These are phyloP conservation scores for Ploettnerulaceae sp. DNA, from an alignment of 2,329 filamentous ascomycete genomes.

Conservation along the genomic window DNA sequence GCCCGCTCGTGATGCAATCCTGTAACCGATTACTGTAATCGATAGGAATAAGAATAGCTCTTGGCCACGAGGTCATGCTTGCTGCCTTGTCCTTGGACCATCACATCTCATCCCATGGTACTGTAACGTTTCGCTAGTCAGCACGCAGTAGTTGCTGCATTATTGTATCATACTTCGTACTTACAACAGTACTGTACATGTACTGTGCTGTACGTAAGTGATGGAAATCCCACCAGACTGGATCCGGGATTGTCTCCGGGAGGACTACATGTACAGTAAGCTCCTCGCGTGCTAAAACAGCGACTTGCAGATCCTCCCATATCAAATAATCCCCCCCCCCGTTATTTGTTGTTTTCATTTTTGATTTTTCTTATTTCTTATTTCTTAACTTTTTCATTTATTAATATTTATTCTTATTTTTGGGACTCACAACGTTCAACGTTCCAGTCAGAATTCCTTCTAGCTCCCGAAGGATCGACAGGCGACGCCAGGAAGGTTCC, in stretches of 20 bases:
- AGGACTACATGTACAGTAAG: too few species aligned
- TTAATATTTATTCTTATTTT: too few species aligned
- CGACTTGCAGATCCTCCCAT: conserved; percentile 13
- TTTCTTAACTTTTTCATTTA: too few species aligned
- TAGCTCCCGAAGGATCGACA: conserved; percentile 12
- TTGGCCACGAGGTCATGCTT: conserved; percentile 1
- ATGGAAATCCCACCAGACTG: conserved; percentile 25
- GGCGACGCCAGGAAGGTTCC: neutral
- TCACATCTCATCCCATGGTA: conserved; percentile 3
- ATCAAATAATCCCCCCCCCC: too few species aligned
- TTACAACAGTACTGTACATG: too few species aligned
- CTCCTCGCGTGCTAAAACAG: neutral
- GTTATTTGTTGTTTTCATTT: too few species aligned
- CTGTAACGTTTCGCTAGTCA: conserved; percentile 14
- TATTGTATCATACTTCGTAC: too few species aligned
- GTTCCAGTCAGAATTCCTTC: neutral
- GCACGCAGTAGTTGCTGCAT: too few species aligned
- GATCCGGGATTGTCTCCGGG: conserved; percentile 22
- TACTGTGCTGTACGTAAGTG: conserved; percentile 17
- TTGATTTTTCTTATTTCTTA: too few species aligned
- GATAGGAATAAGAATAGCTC: conserved; percentile 1
- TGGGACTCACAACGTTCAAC: neutral
- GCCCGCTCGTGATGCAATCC: too few species aligned
- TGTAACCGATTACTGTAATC: too few species aligned
- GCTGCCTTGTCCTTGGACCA: neutral